Conservation (phyloP, 805 yeast genomes). For the Priceomyces castillae region DNA sequence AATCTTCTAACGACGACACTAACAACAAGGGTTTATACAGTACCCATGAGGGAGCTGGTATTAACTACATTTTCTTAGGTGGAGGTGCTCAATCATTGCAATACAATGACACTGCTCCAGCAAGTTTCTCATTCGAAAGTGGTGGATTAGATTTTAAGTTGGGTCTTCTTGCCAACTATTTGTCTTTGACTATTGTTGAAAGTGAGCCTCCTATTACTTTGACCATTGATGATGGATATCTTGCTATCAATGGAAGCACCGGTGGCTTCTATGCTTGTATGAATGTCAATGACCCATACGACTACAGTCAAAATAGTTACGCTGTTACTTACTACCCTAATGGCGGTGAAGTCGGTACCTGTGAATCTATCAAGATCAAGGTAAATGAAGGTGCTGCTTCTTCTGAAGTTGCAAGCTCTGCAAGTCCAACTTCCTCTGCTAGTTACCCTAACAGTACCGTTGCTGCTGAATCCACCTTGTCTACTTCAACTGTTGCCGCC, state of each 20-base stretch:
- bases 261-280: slow-evolving; percentile 23
- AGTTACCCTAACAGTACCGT: background rate
- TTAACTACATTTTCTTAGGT: slow-evolving; percentile 37
- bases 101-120: slow-evolving; percentile 15
- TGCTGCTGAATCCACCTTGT: background rate
- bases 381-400: background rate
- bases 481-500: background rate
- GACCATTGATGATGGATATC: slow-evolving; percentile 15
- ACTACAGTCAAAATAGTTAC: slow-evolving; percentile 17
- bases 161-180: slow-evolving; percentile 7
- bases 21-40: slow-evolving; percentile 27
- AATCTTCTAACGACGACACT: slow-evolving; percentile 23
- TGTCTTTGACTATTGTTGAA: slow-evolving; percentile 11
- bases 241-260: slow-evolving; percentile 16
- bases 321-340: slow-evolving; percentile 13
- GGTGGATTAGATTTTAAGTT: background rate
- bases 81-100: slow-evolving; percentile 18
- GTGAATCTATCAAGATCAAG: slow-evolving; percentile 7
- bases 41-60: slow-evolving; percentile 46
- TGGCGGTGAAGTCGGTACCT: slow-evolving; percentile 1
- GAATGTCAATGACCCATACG: slow-evolving; percentile 29
- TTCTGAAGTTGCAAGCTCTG: background rate
- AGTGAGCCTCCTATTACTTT: slow-evolving; percentile 9
- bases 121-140: background rate
- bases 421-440: background rate